phyloP scores from a whole-genome alignment of 1,284 basidiomycete genomes.

The Calocybe gambosa region DNA sequence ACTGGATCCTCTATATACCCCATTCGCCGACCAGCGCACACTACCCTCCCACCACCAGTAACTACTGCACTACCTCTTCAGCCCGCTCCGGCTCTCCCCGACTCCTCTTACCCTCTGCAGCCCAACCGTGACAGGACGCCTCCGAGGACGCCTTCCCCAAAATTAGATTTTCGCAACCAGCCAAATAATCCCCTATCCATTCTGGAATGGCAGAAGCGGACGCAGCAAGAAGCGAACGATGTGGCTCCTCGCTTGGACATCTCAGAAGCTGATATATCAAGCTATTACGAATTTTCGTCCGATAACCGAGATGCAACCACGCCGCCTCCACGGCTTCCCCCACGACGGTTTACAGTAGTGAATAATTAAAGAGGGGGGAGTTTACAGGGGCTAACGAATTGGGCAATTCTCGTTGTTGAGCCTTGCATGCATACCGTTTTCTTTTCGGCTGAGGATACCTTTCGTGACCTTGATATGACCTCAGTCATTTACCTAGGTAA shows the following conservation, averaged over 20 bases:
- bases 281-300: slow-evolving; percentile 25
- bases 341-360: slow-evolving; percentile 24
- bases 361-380: slow-evolving; percentile 9
- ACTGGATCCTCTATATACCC: slow-evolving; percentile 1
- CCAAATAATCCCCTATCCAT: slow-evolving; percentile 20
- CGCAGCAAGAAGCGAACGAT: slow-evolving; percentile 20
- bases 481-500: background rate
- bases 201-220: slow-evolving; percentile 23
- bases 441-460: too few species aligned
- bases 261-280: slow-evolving; percentile 24
- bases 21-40: background rate
- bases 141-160: slow-evolving; percentile 3
- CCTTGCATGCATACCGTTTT: too few species aligned
- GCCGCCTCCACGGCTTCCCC: slow-evolving; percentile 18
- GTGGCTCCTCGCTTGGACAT: slow-evolving; percentile 20
- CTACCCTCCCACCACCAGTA: slow-evolving; percentile 10
- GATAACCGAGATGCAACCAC: slow-evolving; percentile 14
- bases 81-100: slow-evolving; percentile 8
- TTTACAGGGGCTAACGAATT: too few species aligned
- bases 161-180: slow-evolving; percentile 11
- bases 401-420: too few species aligned
- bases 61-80: slow-evolving; percentile 10
- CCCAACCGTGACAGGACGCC: slow-evolving; percentile 13
- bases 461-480: too few species aligned
- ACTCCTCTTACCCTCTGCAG: slow-evolving; percentile 13